Conservation (phyloP, 2,329 filamentous ascomycete genomes). For the Verticillium albo-atrum region DNA sequence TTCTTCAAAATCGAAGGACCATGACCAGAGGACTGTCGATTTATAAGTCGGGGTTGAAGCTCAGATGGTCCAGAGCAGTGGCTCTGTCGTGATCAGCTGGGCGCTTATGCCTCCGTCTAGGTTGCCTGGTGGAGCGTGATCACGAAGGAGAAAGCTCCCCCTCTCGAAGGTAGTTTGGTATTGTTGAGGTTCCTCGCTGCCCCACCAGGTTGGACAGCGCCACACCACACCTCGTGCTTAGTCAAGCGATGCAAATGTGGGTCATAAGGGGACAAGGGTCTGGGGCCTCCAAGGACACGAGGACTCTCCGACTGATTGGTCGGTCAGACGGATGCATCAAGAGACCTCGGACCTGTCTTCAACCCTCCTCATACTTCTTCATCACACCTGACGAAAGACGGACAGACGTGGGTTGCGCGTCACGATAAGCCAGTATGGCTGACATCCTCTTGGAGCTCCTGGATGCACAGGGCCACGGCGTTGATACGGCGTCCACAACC, state of each 20-base stretch:
- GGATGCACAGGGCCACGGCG: conserved; percentile 20
- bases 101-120: not conserved
- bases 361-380: not conserved
- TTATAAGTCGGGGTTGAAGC: not conserved
- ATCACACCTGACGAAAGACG: not conserved
- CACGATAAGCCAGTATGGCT: conserved; percentile 43
- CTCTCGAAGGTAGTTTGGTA: too few relatives aligned
- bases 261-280: not conserved
- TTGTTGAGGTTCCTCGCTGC: not conserved
- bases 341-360: not conserved
- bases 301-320: not conserved
- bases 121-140: not conserved
- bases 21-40: not conserved
- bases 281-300: not conserved
- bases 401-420: not conserved
- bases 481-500: not conserved
- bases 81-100: not conserved
- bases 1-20: not conserved
- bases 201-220: not conserved
- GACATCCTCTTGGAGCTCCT: conserved; percentile 71
- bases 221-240: not conserved
- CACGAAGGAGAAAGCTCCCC: not conserved
- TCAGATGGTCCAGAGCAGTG: not conserved
- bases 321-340: not conserved
- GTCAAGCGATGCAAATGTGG: not conserved